These are phyloP conservation scores for Lentinula edodes DNA, from an alignment of 768 basidiomycete genomes.

Conservation along the genomic window DNA sequence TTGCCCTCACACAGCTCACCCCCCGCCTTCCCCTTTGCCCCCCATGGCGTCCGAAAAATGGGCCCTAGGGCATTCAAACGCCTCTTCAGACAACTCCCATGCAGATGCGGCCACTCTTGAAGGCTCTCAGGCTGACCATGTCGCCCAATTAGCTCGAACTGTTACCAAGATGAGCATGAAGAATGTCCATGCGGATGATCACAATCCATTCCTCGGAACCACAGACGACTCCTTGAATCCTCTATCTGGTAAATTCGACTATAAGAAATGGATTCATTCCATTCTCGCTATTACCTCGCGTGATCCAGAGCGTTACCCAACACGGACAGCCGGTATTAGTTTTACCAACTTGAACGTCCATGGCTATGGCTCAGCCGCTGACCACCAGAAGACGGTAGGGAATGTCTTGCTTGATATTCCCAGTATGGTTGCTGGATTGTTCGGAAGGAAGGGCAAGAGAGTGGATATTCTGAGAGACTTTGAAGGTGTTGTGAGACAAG, in stretches of 20 bases:
- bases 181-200: background rate
- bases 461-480: conserved; percentile 38
- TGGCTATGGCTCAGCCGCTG: conserved; percentile 24
- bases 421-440: conserved; percentile 7
- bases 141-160: conserved; percentile 1
- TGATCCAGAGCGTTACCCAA: conserved; percentile 19
- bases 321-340: conserved; percentile 28
- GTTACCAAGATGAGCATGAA: conserved; percentile 4
- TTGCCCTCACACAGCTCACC: too few species aligned
- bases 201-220: conserved; percentile 3
- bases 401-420: conserved; percentile 23
- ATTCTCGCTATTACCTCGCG: conserved; percentile 19
- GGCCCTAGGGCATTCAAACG: background rate
- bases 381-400: conserved; percentile 36
- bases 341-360: conserved; percentile 29
- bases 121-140: background rate
- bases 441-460: conserved; percentile 17
- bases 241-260: conserved; percentile 26
- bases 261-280: conserved; percentile 24
- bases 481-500: conserved; percentile 39
- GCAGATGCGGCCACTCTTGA: background rate
- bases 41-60: conserved; percentile 1
- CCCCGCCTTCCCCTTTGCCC: background rate
- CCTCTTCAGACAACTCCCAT: background rate
- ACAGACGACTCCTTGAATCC: conserved; percentile 22